Evolutionary conservation across 106 monocot genomes (phyloP), one percentile per base, ranked within the genome.

Genomic region (Ottelia alismoides): DNA sequence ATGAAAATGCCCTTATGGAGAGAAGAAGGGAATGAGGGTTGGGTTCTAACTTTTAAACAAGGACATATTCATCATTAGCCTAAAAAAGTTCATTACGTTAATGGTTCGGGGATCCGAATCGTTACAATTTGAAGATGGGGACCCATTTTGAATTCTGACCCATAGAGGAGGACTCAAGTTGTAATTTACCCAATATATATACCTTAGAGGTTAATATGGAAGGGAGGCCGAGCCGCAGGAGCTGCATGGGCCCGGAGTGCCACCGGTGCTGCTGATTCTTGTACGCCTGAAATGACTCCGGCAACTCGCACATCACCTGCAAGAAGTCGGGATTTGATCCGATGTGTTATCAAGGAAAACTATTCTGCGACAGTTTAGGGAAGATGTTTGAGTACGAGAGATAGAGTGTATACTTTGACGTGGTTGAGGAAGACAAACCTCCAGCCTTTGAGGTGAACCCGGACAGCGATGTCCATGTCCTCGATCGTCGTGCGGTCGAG

Each of bases 241-340:
- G 65, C 44, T 76, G 81, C 81, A 81, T 81, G 23, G 81, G 81
- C 4, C 81, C 81, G n/a, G 81, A 81, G 51, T 81, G 81, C 81
- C 81, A 81, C 26, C 81, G 68, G 48, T 81, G 81, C 31, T 81
- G 81, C 49, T 81, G 81, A 26, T 81, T 81, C 49, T 76, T 82
- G 54, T 82, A 82, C 2, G 81, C 81, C 18, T 66, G 77, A 51
- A 77, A 82, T 22, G 77, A 77, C 56, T 69, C 76, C 11, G 81
- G 81, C 28, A 81, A 45, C 66, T 81, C 76, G 62, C 81, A 81
- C 17, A 76, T 31, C 21, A 72, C 81, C 81, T 76, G 31, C 22
- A 55, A 58, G 27, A 20, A 20, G 2, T 20, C 9, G n/a, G 1
- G 6, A 19, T 3, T 0, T 22, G n/a, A 12, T 20, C 49, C 49